phyloP scores from a whole-genome alignment of 306 rosid species.

The Corylus heterophylla region DNA sequence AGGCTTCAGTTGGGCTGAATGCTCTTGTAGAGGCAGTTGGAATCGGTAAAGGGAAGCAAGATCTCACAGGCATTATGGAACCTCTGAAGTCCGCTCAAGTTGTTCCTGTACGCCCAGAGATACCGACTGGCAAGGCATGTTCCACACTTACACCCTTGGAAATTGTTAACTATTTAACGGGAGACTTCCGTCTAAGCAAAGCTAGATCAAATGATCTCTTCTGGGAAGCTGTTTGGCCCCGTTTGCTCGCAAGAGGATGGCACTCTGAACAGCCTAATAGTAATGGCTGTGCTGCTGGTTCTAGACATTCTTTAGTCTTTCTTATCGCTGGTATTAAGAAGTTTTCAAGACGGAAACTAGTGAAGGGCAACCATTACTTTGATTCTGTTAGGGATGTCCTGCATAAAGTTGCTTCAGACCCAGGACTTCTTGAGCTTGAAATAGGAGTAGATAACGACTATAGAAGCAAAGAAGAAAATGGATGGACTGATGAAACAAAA shows the following conservation, averaged over 20 bases:
- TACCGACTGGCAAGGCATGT: slow-evolving; percentile 85
- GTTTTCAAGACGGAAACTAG: slow-evolving; percentile 67
- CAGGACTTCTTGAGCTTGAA: slow-evolving; percentile 77
- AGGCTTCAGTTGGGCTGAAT: slow-evolving; percentile 60
- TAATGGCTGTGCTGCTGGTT: slow-evolving; percentile 45
- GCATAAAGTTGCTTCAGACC: slow-evolving; percentile 77
- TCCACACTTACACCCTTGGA: slow-evolving; percentile 62
- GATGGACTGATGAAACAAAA: slow-evolving; percentile 48
- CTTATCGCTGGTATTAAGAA: slow-evolving; percentile 83
- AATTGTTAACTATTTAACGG: slow-evolving; percentile 75
- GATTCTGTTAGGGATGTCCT: slow-evolving; percentile 83
- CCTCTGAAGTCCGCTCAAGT: slow-evolving; percentile 53
- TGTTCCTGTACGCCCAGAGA: slow-evolving; percentile 62
- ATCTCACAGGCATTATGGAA: slow-evolving; percentile 70
- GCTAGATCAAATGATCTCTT: slow-evolving; percentile 86
- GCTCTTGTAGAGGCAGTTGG: slow-evolving; percentile 80
- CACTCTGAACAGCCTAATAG: slow-evolving; percentile 85
- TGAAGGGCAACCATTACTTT: slow-evolving; percentile 75
- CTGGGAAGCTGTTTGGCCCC: slow-evolving; percentile 99
- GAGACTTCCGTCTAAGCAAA: slow-evolving; percentile 86
- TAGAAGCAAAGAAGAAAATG: slow-evolving; percentile 49
- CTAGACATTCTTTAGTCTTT: slow-evolving; percentile 70
- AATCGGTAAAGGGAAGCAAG: slow-evolving; percentile 84
- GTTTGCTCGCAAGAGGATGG: slow-evolving; percentile 95
- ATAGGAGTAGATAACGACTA: slow-evolving; percentile 33